Evolutionary conservation across 257 asterid genomes (phyloP), one percentile per base, ranked within the genome.

Genomic region (Petrea volubilis): DNA sequence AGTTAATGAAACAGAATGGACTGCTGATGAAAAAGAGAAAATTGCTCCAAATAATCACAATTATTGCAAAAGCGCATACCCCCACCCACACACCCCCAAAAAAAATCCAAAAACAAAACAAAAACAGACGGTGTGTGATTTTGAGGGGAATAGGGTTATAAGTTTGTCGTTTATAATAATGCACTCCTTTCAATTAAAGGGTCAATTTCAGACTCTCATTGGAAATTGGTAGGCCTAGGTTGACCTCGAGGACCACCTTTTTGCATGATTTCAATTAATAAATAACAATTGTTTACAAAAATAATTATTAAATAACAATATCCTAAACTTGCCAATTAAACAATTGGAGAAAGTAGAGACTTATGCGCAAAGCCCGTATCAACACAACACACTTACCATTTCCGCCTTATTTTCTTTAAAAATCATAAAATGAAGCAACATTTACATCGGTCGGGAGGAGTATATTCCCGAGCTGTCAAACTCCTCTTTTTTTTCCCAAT

Each of bases 191-290:
- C 58, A 14, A 5, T 6, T 25, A 27, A 64, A 57, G 70, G 71
- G 71, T 65, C 71, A 65, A 49, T 65, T 46, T 65, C 55, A 49
- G 29, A 46, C 31, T 17, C 71, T 49, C 17, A 27, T 65, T 46
- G 46, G 71, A 47, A 65, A n/a, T 29, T 28, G 55, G 43, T 43
- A 6, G 38, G 50, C 70, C 70, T 18, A 21, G 7, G 10, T 38
- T 38, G 43, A 64, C 70, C 25, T 6, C 15, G 41, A 14, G 14
- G n/a, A 20, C 15, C 23, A 2, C 9, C 1, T 52, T 21, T 24
- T 5, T n/a, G 0, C 4, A 47, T 47, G 1, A 46, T 46, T 12
- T 0, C 1, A 44, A 6, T 12, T 8, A 44, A 46, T 46, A 47
- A 47, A 23, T 60, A 10, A 0, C 10, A 38, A 2, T 38, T 38